phyloP scores from a whole-genome alignment of 2,329 filamentous ascomycete genomes.

The Emergomyces orientalis region DNA sequence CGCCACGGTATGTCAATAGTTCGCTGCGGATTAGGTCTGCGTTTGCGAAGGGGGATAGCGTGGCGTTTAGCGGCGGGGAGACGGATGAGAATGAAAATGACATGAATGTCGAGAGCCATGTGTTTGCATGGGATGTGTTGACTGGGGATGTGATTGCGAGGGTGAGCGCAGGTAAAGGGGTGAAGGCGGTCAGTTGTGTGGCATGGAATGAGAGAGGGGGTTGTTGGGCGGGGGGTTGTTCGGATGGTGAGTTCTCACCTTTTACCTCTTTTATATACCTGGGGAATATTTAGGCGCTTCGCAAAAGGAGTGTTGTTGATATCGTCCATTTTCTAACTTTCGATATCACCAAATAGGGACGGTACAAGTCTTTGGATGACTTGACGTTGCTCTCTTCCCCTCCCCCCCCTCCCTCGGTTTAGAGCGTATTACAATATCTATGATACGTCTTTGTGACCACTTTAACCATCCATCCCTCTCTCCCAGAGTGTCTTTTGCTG shows the following conservation, averaged over 20 bases:
- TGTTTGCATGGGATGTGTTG: slow-evolving; percentile 70
- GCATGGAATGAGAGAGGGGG: slow-evolving; percentile 36
- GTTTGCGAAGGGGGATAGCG: slow-evolving; percentile 65
- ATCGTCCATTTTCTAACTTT: neutral
- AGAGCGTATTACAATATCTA: neutral
- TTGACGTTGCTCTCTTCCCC: neutral
- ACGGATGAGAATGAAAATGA: slow-evolving; percentile 45
- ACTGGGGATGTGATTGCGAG: slow-evolving; percentile 58
- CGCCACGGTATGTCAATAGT: slow-evolving; percentile 48
- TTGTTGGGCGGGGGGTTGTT: slow-evolving; percentile 35
- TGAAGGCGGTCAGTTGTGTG: slow-evolving; percentile 39
- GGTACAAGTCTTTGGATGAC: slow-evolving; percentile 11
- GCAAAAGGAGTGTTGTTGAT: neutral
- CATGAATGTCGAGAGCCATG: slow-evolving; percentile 22
- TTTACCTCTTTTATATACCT: neutral
- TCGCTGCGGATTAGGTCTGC: slow-evolving; percentile 66
- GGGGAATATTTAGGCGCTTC: neutral
- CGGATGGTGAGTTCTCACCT: slow-evolving; percentile 28
- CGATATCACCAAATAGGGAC: slow-evolving; percentile 4
- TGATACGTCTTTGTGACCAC: neutral
- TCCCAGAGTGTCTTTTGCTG: neutral
- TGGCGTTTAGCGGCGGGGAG: slow-evolving; percentile 75
- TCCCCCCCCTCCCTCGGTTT: no score
- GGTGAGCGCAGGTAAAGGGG: slow-evolving; percentile 38
- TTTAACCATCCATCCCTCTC: neutral